Evolutionary conservation across 2,329 filamentous ascomycete species (phyloP).

Genomic region (Thelonectria olida): DNA sequence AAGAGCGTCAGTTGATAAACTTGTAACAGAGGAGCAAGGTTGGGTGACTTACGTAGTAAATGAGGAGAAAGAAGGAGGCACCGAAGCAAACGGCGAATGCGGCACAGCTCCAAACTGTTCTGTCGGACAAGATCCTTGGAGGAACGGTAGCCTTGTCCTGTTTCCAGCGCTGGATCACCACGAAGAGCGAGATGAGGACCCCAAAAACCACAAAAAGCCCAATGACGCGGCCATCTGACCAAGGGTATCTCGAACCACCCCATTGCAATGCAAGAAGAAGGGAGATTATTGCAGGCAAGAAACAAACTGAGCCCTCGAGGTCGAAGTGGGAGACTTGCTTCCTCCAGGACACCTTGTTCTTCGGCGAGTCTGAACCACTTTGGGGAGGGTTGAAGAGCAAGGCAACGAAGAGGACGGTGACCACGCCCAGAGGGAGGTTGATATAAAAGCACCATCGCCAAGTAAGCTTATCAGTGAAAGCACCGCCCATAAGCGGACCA

Average conservation of each 20-base stretch:
- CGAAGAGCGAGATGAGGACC: slow-evolving; percentile 53
- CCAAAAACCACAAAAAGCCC: slow-evolving; percentile 51
- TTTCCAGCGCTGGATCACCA: slow-evolving; percentile 46
- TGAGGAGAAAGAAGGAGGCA: slow-evolving; percentile 45
- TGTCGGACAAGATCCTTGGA: slow-evolving; percentile 52
- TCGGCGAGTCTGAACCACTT: too few species aligned
- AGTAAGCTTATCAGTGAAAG: slow-evolving; percentile 38
- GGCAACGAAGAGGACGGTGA: slow-evolving; percentile 25
- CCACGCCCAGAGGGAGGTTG: slow-evolving; percentile 46
- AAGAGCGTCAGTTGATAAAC: slow-evolving; percentile 39
- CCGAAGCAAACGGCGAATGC: too few species aligned
- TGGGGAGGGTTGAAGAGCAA: too few species aligned
- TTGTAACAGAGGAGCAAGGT: too few species aligned
- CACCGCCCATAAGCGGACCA: slow-evolving; percentile 40
- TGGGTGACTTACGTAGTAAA: slow-evolving; percentile 10
- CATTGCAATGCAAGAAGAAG: slow-evolving; percentile 58
- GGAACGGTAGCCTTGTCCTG: slow-evolving; percentile 51
- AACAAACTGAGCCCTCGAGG: slow-evolving; percentile 61
- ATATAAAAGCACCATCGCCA: slow-evolving; percentile 51
- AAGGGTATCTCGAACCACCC: slow-evolving; percentile 51
- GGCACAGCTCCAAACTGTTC: slow-evolving; percentile 48
- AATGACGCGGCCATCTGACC: slow-evolving; percentile 55
- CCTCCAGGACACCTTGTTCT: slow-evolving; percentile 37
- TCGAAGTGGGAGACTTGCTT: slow-evolving; percentile 60
- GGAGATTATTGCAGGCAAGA: slow-evolving; percentile 60